A percentile compares a stretch with the other conserved stretches of the same genome.
These are phyloP conservation scores for Podospora sp. DNA, from an alignment of 495 filamentous ascomycete species.

Conservation along the genomic window DNA sequence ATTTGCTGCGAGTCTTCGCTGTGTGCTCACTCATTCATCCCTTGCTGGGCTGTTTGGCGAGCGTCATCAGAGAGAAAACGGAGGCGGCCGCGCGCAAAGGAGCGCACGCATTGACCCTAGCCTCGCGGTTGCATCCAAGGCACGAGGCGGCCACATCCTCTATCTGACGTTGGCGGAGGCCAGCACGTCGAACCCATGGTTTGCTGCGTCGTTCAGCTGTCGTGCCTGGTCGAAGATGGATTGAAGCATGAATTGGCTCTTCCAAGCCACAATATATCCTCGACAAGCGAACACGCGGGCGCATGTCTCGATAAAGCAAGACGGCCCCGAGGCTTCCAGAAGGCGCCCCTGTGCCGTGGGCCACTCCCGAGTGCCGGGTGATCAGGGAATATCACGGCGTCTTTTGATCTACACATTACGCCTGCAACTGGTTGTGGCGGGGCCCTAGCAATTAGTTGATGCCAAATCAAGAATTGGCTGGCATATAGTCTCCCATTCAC, in stretches of 20 bases:
- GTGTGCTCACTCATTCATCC: background rate
- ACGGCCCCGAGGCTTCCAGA: slow-evolving; percentile 12
- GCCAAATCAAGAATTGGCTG: background rate
- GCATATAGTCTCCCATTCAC: no score
- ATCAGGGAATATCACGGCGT: background rate
- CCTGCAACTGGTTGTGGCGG: background rate
- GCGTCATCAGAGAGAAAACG: background rate
- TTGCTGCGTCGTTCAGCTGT: background rate
- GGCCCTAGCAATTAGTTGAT: background rate
- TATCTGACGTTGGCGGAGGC: slow-evolving; percentile 1
- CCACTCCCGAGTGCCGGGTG: slow-evolving; percentile 14
- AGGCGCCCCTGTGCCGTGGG: slow-evolving; percentile 6
- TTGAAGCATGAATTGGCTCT: slow-evolving; percentile 8
- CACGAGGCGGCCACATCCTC: background rate
- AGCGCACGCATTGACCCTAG: slow-evolving; percentile 20
- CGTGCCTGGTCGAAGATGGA: background rate
- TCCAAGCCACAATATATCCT: slow-evolving; percentile 20
- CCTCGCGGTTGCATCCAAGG: slow-evolving; percentile 19
- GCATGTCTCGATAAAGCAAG: background rate
- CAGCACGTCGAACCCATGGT: background rate
- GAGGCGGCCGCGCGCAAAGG: background rate
- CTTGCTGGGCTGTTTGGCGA: background rate
- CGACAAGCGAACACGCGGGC: background rate
- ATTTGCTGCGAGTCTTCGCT: background rate
- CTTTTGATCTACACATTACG: background rate